A percentile compares a stretch with the other conserved stretches of the same genome.
Conservation (phyloP, 2,329 filamentous ascomycete genomes). For the Talaromyces albobiverticillius region DNA sequence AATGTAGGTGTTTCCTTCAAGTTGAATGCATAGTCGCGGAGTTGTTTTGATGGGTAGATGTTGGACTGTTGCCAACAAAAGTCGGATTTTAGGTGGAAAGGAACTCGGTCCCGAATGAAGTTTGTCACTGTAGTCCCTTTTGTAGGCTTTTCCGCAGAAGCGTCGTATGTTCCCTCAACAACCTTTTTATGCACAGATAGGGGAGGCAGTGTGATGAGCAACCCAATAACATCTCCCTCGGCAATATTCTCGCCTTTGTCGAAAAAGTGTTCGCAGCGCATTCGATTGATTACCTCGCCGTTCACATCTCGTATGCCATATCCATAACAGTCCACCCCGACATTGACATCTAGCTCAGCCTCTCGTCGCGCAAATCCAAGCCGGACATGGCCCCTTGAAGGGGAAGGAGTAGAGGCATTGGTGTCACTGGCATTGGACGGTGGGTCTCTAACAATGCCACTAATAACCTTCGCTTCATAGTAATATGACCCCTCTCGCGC, state of each 20-base stretch:
- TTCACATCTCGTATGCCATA: conserved; percentile 88
- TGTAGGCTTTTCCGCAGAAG: conserved; percentile 62
- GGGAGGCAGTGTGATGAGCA: conserved; percentile 88
- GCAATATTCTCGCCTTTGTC: conserved; percentile 72
- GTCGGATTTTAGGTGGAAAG: conserved; percentile 89
- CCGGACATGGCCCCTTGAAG: conserved; percentile 43
- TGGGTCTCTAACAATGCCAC: conserved; percentile 52
- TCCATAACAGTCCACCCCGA: conserved; percentile 92
- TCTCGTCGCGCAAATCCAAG: conserved; percentile 48
- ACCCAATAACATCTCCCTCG: conserved; percentile 89
- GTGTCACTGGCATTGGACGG: conserved; percentile 21
- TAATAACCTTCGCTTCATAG: conserved; percentile 87
- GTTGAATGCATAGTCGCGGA: conserved; percentile 65
- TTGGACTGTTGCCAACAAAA: conserved; percentile 77
- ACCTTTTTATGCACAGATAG: conserved; percentile 84
- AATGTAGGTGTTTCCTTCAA: conserved; percentile 44
- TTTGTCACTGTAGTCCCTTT: conserved; percentile 60
- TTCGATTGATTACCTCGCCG: conserved; percentile 91
- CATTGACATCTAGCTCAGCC: conserved; percentile 50
- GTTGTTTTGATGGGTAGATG: conserved; percentile 73
- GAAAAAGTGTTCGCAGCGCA: conserved; percentile 87
- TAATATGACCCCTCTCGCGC: conserved; percentile 88
- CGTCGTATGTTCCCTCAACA: conserved; percentile 82
- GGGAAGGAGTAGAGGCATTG: conserved; percentile 20
- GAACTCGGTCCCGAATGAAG: conserved; percentile 90